These are phyloP conservation scores for Orychophragmus violaceus DNA, from an alignment of 345 rosid genomes.

Conservation along the genomic window DNA sequence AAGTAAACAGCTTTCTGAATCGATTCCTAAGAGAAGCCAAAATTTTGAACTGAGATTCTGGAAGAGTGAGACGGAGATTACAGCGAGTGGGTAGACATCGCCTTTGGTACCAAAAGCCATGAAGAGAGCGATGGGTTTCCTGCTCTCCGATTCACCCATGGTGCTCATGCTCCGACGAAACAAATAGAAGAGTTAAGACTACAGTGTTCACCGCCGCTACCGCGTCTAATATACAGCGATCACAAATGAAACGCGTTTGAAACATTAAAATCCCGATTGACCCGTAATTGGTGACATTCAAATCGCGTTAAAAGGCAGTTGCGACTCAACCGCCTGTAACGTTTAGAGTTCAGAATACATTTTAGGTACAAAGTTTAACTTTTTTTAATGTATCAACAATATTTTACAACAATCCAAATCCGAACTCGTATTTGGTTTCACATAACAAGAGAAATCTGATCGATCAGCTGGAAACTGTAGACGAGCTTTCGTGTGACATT, in stretches of 20 bases:
- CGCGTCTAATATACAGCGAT: constrained; percentile 1
- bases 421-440: too few species aligned
- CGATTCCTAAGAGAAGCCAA: not conserved
- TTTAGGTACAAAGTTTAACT: not conserved
- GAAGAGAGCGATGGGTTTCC: constrained; percentile 52
- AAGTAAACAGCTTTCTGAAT: not conserved
- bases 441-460: not conserved
- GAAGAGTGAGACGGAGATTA: constrained; percentile 36
- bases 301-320: not conserved
- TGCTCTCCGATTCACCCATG: constrained; percentile 31
- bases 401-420: too few species aligned
- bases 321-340: not conserved
- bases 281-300: not conserved
- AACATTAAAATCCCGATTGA: not conserved
- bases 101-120: constrained; percentile 90
- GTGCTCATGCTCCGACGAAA: constrained; percentile 7
- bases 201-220: constrained; percentile 1
- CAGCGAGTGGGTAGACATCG: constrained; percentile 77
- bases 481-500: not conserved
- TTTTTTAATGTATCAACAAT: too few species aligned
- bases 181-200: not conserved
- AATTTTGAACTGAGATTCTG: not conserved
- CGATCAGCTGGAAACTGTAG: too few species aligned
- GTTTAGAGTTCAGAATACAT: not conserved
- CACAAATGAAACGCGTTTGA: not conserved